Evolutionary conservation across 2,329 filamentous ascomycete species (phyloP), one percentile per base, ranked within the genome.

Genomic region (Zalaria sp.): DNA sequence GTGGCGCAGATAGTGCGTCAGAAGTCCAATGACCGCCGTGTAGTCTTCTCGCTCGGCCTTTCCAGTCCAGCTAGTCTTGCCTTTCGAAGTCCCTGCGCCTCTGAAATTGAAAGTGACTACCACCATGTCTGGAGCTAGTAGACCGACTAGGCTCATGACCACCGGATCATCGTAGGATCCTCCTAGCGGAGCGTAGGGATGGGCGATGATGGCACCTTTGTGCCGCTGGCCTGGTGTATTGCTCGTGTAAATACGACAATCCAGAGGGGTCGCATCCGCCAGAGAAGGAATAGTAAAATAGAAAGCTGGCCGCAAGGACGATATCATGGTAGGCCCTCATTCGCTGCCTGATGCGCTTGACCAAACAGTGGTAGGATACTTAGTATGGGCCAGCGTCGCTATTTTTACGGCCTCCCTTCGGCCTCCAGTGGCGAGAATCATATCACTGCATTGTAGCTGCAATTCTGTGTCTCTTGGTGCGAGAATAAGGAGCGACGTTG

Each of bases 61-160:
- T 3, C 80, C 81, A 1, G 83, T 86, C 89, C 89, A 98, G 25
- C 83, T 89, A 0, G 88, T 94, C 39, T 73, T 73, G 4, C 87
- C 87, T 41, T 75, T 73, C 0, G 85, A 91, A 26, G 69, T 69
- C 26, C 75, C 73, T 0, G 85, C 85, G 39, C 89, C 89, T 62
- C 88, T 93, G 46, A 96, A 95, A 56, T 96, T 95, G 61, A 96
- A 95, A 0, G 86, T 93, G 5, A 73, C 80, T 2, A 95, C 81
- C 1, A 93, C 58, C 53, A 77, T 93, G 1, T 83, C 84, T 40
- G 69, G 63, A 4, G 71, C 65, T n/a, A 93, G 59, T 44, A 80
- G 62, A 2, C 67, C 65, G 1, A 74, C 76, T 3, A 83, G 63
- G 5, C 76, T 66, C n/a, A 75, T 69, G 1, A 96, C 81, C 0